These are phyloP conservation scores for Saccharum hybrid DNA, from an alignment of 202 grass and related monocot species.

Conservation along the genomic window DNA sequence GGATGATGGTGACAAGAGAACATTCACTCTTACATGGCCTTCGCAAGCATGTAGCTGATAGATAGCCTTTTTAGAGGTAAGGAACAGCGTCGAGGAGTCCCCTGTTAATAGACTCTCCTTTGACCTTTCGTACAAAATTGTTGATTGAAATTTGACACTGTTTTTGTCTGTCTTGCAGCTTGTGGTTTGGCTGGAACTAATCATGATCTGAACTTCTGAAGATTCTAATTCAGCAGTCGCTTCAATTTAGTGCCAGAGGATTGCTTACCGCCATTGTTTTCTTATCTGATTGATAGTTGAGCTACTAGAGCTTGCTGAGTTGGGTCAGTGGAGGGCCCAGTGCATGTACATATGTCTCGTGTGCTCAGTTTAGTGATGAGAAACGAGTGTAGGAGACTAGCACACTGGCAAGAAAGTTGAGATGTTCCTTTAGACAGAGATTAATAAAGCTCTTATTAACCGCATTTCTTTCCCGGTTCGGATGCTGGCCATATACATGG, in stretches of 20 bases:
- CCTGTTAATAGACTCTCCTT: background rate
- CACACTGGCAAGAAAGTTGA: slow-evolving; percentile 5
- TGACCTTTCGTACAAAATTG: background rate
- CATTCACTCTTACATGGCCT: slow-evolving; percentile 37
- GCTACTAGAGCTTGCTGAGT: slow-evolving; percentile 7
- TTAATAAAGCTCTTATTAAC: slow-evolving; percentile 51
- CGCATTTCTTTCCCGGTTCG: background rate
- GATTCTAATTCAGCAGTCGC: slow-evolving; percentile 49
- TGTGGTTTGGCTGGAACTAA: slow-evolving; percentile 46
- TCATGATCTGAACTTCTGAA: slow-evolving; percentile 23
- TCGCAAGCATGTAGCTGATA: slow-evolving; percentile 48
- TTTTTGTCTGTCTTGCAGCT: slow-evolving; percentile 42
- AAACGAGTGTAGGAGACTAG: background rate
- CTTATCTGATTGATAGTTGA: slow-evolving; percentile 19
- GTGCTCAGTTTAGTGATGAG: slow-evolving; percentile 38
- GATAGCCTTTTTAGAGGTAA: slow-evolving; percentile 42
- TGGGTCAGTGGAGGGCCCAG: slow-evolving; percentile 24
- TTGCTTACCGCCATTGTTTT: slow-evolving; percentile 38
- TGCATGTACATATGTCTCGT: slow-evolving; percentile 37
- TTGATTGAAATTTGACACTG: background rate
- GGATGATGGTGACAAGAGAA: slow-evolving; percentile 29
- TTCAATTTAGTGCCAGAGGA: slow-evolving; percentile 65
- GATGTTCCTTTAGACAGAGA: slow-evolving; percentile 40
- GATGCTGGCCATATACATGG: background rate
- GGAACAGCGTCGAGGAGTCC: background rate